These are phyloP conservation scores for Pyrus communis DNA, from an alignment of 306 rosid species.

Conservation along the genomic window DNA sequence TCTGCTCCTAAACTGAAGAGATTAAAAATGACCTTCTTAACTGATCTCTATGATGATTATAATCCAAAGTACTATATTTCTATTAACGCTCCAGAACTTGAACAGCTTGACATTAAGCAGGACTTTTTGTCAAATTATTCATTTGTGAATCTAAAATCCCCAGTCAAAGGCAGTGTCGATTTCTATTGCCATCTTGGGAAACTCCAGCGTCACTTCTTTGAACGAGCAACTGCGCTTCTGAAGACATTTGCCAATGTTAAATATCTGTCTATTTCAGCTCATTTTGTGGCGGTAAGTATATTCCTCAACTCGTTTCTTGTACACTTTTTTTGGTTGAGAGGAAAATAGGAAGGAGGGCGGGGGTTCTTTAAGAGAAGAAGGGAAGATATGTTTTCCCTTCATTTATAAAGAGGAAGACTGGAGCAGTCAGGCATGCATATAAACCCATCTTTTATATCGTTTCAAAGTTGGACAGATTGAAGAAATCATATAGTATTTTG, in stretches of 20 bases:
- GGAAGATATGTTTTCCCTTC: not conserved
- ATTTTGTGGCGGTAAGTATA: not conserved
- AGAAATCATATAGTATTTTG: not conserved
- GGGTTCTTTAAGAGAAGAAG: not conserved
- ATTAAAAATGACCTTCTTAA: not conserved
- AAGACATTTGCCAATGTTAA: not conserved
- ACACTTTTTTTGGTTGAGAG: not conserved
- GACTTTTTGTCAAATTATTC: not conserved
- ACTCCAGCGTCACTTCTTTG: not conserved
- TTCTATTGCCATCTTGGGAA: not conserved
- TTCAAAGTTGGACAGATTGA: too few species aligned
- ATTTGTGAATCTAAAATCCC: not conserved
- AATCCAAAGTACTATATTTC: not conserved
- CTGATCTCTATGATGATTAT: too few species aligned
- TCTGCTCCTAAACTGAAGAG: not conserved
- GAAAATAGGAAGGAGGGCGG: not conserved
- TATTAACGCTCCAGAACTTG: not conserved
- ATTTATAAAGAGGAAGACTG: too few species aligned
- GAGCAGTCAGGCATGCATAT: too few species aligned
- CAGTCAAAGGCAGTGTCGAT: not conserved
- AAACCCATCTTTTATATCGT: too few species aligned
- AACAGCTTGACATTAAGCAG: not conserved
- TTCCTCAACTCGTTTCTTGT: not conserved
- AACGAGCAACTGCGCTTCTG: not conserved
- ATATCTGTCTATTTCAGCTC: not conserved